A percentile compares a stretch with the other conserved stretches of the same genome.
Conservation (phyloP, 2,329 filamentous ascomycete genomes). For the Alternaria triticimaculans region DNA sequence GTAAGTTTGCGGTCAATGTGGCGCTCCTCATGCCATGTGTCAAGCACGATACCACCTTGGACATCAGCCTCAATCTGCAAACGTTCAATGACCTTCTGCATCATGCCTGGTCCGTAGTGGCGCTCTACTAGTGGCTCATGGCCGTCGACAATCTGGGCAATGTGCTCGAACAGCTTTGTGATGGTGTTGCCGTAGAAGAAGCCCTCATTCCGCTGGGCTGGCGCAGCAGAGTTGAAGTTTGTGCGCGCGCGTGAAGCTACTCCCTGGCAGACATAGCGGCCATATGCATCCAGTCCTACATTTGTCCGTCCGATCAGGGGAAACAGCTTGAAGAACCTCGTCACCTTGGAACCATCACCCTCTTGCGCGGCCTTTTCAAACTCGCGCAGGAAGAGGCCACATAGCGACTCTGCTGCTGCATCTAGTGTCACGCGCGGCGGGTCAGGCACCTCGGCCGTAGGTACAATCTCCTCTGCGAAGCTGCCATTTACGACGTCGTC, state of each 20-base stretch:
- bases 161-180: slow-evolving; percentile 94
- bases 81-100: slow-evolving; percentile 91
- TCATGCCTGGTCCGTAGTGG: slow-evolving; percentile 91
- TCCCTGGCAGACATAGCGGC: slow-evolving; percentile 92
- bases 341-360: slow-evolving; percentile 87
- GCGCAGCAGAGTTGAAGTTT: slow-evolving; percentile 75
- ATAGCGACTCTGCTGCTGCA: slow-evolving; percentile 85
- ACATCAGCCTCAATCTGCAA: slow-evolving; percentile 94
- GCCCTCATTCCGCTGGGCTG: slow-evolving; percentile 70
- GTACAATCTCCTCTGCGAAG: slow-evolving; percentile 91
- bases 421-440: slow-evolving; percentile 86
- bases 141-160: slow-evolving; percentile 92
- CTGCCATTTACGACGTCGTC: slow-evolving; percentile 78
- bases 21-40: slow-evolving; percentile 93
- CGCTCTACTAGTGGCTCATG: slow-evolving; percentile 90
- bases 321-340: slow-evolving; percentile 97
- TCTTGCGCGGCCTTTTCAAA: slow-evolving; percentile 91
- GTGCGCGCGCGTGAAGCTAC: slow-evolving; percentile 83
- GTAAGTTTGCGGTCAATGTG: slow-evolving; percentile 84
- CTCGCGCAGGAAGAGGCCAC: slow-evolving; percentile 87
- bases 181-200: slow-evolving; percentile 92
- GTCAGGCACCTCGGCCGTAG: slow-evolving; percentile 94
- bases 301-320: slow-evolving; percentile 89
- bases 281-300: slow-evolving; percentile 92
- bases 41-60: slow-evolving; percentile 92